Conservation (phyloP, 2,329 filamentous ascomycete species). For the Beauveria scarabaeidicola region DNA sequence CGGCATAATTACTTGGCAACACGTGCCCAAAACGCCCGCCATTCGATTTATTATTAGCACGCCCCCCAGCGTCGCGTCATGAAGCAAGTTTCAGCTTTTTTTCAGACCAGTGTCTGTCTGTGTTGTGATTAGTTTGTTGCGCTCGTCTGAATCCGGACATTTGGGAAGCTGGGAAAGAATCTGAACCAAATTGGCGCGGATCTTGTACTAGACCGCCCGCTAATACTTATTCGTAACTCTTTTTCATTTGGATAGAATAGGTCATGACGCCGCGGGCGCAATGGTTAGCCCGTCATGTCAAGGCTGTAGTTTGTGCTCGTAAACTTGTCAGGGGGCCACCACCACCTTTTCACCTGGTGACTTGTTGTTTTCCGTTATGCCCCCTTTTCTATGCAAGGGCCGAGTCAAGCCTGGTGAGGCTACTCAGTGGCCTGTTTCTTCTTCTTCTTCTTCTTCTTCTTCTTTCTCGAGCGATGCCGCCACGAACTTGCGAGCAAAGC, state of each 20-base stretch:
- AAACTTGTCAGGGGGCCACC: too few relatives aligned
- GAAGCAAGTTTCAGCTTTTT: neutral
- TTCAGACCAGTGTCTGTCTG: neutral
- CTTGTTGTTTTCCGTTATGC: too few relatives aligned
- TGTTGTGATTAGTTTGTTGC: neutral
- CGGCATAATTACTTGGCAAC: neutral
- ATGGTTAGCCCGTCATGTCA: neutral
- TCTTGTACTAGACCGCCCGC: too few relatives aligned
- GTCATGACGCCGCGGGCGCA: neutral
- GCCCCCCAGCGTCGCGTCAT: neutral
- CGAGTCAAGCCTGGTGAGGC: too few relatives aligned
- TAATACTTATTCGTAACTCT: too few relatives aligned
- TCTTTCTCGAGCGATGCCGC: too few relatives aligned
- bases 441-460: too few relatives aligned
- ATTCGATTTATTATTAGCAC: neutral
- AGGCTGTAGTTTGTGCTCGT: neutral
- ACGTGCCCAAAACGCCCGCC: neutral
- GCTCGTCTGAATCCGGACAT: neutral
- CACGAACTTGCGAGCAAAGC: too few relatives aligned
- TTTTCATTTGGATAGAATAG: neutral
- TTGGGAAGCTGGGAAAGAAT: neutral
- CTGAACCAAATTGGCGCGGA: neutral
- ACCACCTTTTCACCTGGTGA: too few relatives aligned
- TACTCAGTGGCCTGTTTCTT: too few relatives aligned
- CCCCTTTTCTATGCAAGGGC: too few relatives aligned